Evolutionary conservation across 805 yeast species (phyloP), one percentile per base, ranked within the genome.

Genomic region (Candida oleophila): DNA sequence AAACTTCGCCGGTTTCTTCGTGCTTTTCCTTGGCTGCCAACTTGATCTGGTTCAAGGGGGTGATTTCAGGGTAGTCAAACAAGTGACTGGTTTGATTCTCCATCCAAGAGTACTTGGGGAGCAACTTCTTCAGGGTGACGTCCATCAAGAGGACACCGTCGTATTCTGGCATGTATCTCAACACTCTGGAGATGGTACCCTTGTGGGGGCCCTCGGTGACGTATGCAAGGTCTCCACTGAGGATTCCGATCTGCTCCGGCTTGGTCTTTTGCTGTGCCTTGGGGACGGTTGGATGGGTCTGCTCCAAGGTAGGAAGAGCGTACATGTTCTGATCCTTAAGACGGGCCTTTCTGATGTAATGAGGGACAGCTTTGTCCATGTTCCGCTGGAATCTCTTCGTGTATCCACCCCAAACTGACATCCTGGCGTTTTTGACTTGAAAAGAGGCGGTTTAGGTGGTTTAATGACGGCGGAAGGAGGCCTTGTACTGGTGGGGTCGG

Each of bases 191-290:
- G 12, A 90, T 75, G 22, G 80, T 82, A n/a, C 96, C 96, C 57
- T 80, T 81, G 57, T 79, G 77, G 41, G 76, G 73, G 16, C 97
- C 97, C 43, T 75, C 76, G 22, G 81, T 71, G 21, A 89, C 74
- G 60, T 89, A 78, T 2, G 87, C 96, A 50, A 85, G 72, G 66
- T 89, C 96, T 18, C 96, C 96, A 19, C 80, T 81, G 40, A 83
- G 71, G 52, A 80, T 82, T 41, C 80, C 83, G 72, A 86, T 77
- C 40, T 85, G 76, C 49, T 73, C 71, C 30, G 78, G 69, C 38
- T 68, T 73, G 14, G 71, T 68, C 54, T 75, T 76, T 51, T 62
- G 59, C 41, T 67, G 43, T 28, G 51, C 41, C 25, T 55, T 51
- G 36, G 42, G 42, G 15, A 38, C 21, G 7, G 53, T 47, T 11